A percentile compares a stretch with the other conserved stretches of the same genome.
These are phyloP conservation scores for Tilletiaria anomala DNA, from an alignment of 1,284 basidiomycete species.

Conservation along the genomic window DNA sequence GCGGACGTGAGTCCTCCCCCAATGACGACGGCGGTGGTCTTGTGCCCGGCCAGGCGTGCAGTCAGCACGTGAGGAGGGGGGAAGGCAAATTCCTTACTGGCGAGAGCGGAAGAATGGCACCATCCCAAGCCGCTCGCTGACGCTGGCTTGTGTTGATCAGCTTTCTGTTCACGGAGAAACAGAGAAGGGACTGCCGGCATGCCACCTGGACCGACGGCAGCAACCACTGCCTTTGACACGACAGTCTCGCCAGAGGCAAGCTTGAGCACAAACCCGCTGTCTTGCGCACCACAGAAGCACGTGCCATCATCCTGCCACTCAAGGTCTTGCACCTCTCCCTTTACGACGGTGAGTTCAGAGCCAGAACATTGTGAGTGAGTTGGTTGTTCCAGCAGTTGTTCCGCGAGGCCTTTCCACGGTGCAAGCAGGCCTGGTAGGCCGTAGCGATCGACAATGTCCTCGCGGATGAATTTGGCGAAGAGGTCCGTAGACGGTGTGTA, in stretches of 20 bases:
- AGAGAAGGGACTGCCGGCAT: constrained; percentile 21
- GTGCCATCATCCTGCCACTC: constrained; percentile 11
- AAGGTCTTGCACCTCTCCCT: constrained; percentile 8
- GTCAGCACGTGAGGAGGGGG: constrained; percentile 6
- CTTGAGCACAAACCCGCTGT: constrained; percentile 10
- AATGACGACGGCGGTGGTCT: constrained; percentile 27
- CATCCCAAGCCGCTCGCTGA: constrained; percentile 16
- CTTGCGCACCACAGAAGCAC: constrained; percentile 7
- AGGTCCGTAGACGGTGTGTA: constrained; percentile 30
- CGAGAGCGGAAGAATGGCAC: constrained; percentile 36
- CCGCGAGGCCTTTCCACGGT: too few species aligned
- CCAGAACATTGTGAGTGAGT: too few species aligned
- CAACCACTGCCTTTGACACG: constrained; percentile 20
- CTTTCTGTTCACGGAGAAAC: background rate
- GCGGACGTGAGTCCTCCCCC: constrained; percentile 41
- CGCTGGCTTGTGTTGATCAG: background rate
- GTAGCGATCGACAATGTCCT: constrained; percentile 20
- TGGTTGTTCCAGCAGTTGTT: too few species aligned
- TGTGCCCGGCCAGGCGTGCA: too few species aligned
- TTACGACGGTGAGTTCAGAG: too few species aligned
- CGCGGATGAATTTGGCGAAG: constrained; percentile 28
- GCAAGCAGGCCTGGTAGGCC: constrained; percentile 4
- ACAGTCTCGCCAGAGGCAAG: constrained; percentile 3
- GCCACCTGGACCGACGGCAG: constrained; percentile 35
- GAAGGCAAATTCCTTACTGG: constrained; percentile 10